Evolutionary conservation across 257 asterid genomes (phyloP).

Genomic region (Thymus quinquecostatus): DNA sequence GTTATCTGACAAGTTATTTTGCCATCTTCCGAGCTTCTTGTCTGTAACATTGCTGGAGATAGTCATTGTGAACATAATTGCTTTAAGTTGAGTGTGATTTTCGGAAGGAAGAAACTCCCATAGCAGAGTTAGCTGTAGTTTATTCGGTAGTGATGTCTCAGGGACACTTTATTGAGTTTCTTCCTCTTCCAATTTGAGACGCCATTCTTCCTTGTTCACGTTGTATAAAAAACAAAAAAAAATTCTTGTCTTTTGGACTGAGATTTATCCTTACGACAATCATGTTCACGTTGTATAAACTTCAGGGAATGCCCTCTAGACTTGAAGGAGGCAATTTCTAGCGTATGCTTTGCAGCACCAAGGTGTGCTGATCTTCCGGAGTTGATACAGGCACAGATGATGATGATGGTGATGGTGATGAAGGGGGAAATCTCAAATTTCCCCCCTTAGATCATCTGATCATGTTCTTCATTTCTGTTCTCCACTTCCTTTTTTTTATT

Average conservation of each 20-base stretch:
- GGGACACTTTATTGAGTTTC: neutral
- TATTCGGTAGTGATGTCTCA: neutral
- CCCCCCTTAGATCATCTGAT: too few relatives aligned
- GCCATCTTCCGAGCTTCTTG: too few relatives aligned
- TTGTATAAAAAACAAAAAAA: too few relatives aligned
- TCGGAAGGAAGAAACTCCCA: neutral
- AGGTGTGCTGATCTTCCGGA: conserved; percentile 95
- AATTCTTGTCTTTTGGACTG: conserved; percentile 9
- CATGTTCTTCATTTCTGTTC: too few relatives aligned
- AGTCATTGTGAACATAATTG: neutral
- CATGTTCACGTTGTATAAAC: conserved; percentile 9
- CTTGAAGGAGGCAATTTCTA: conserved; percentile 95
- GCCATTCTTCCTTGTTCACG: conserved; percentile 1
- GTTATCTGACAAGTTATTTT: too few relatives aligned
- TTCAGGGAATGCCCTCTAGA: conserved; percentile 97
- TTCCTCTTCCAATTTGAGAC: neutral
- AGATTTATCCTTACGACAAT: conserved; percentile 8
- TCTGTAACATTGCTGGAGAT: too few relatives aligned
- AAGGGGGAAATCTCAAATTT: too few relatives aligned
- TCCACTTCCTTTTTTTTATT: too few relatives aligned
- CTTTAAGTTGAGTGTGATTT: neutral
- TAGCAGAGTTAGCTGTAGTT: neutral
- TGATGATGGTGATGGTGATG: too few relatives aligned
- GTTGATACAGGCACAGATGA: conserved; percentile 73
- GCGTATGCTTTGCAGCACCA: conserved; percentile 97